Evolutionary conservation across 179 eudicot species (phyloP).

Genomic region (Patellifolia procumbens): DNA sequence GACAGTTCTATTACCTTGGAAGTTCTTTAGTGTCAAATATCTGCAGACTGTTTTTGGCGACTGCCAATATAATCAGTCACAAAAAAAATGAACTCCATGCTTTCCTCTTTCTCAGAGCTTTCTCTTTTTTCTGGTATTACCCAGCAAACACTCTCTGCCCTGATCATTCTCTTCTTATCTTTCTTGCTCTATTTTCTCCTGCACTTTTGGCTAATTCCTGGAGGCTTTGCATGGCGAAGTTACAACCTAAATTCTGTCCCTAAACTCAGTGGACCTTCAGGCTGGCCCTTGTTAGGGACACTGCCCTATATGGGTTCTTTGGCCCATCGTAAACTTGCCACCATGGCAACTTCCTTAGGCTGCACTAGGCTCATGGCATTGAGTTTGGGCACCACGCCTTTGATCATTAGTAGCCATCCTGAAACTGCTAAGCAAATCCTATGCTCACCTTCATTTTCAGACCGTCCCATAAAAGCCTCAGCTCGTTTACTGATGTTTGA

Average conservation of each 20-base stretch:
- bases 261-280: slow-evolving; percentile 39
- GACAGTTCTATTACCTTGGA: slow-evolving; percentile 18
- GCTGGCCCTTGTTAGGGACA: slow-evolving; percentile 43
- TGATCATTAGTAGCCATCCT: slow-evolving; percentile 47
- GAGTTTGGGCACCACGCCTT: slow-evolving; percentile 40
- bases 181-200: slow-evolving; percentile 34
- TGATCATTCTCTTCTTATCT: slow-evolving; percentile 24
- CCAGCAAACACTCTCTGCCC: slow-evolving; percentile 31
- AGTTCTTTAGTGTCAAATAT: background rate
- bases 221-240: slow-evolving; percentile 49
- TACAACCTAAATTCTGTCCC: slow-evolving; percentile 19
- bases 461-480: slow-evolving; percentile 47
- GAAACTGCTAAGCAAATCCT: slow-evolving; percentile 49
- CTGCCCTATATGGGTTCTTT: slow-evolving; percentile 36
- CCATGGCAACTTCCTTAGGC: slow-evolving; percentile 34
- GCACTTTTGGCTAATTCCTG: slow-evolving; percentile 44
- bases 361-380: slow-evolving; percentile 43
- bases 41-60: background rate
- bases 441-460: slow-evolving; percentile 41
- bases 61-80: no score
- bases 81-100: slow-evolving; percentile 28
- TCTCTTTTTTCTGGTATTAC: slow-evolving; percentile 27
- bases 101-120: slow-evolving; percentile 25
- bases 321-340: slow-evolving; percentile 44
- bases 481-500: slow-evolving; percentile 46